These are phyloP conservation scores for Colletotrichum spinosum DNA, from an alignment of 2,329 filamentous ascomycete species.

Conservation along the genomic window DNA sequence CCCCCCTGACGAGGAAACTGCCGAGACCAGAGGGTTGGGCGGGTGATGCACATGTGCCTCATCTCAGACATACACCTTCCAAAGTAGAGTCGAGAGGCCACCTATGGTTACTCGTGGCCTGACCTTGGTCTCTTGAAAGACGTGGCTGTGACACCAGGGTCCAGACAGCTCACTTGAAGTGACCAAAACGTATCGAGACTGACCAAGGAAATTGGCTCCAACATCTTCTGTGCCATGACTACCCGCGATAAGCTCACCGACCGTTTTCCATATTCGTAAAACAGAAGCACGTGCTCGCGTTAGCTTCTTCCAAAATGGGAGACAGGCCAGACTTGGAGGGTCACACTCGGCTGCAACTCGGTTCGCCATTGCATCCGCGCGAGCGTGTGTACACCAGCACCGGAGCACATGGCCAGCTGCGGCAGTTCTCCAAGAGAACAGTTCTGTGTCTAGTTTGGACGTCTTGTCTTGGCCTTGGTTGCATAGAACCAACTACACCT, in stretches of 20 bases:
- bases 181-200: background rate
- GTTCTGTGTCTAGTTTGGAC: background rate
- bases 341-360: conserved; percentile 31
- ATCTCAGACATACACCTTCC: conserved; percentile 11
- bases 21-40: background rate
- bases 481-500: conserved; percentile 26
- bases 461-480: background rate
- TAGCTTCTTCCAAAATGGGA: conserved; percentile 8
- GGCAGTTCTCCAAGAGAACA: conserved; percentile 15
- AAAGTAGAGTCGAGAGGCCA: background rate
- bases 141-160: background rate
- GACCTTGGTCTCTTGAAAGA: no score
- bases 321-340: conserved; percentile 23
- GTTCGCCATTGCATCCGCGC: conserved; percentile 28
- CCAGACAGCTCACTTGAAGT: background rate
- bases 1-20: background rate
- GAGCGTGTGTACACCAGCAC: background rate
- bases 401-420: conserved; percentile 25
- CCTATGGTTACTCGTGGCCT: no score
- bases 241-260: background rate
- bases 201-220: background rate
- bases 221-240: background rate
- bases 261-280: background rate
- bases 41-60: conserved; percentile 18
- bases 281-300: conserved; percentile 23